Base-by-base conservation (phyloP, 805 yeast species). In the Starmerella tilneyi region DNA sequence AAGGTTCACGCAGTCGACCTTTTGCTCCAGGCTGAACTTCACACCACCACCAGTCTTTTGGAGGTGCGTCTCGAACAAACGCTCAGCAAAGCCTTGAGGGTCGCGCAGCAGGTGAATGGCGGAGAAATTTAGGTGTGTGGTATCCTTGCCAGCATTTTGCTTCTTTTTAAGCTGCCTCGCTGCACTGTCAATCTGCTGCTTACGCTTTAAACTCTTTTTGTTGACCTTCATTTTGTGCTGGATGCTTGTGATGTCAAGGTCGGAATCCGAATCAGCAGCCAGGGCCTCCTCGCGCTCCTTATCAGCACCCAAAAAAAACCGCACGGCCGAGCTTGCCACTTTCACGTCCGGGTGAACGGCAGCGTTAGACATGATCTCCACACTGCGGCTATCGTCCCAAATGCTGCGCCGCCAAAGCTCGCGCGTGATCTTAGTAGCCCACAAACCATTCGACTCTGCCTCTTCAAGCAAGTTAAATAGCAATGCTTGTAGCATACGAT, bases 401-500 rank as follows among this genome's bases (percentile, higher is more conserved):
- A 92, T 83, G 59, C 94, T 94, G 61, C 97, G 75, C 68, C 95
- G 76, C 99, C 99, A 92, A 42, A 92, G 69, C 63, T 92, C 97
- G 60, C 97, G 75, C 5, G 96, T 86, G 46, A 92, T 68, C 58
- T 85, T 88, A 3, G 96, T 84, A 7, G 97, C 96, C 96, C 97
- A 92, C 20, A 92, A 67, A 29, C 96, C 96, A 56, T 81, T 84
- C 32, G 84, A 73, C 54, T 78, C 83, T 48, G 82, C 77, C 61
- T 83, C 79, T 53, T 85, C 95, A 36, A 92, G 68, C 52, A 89
- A 69, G 56, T 84, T 84, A 70, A 92, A 89, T 43, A 94, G 73
- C 40, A 92, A 65, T 0, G 97, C 96, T 64, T 92, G 98, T 1
- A 96, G 84, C 11, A 86, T 78, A 60, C 83, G 74, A 63, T 92